phyloP scores from a whole-genome alignment of 371 early-diverging fungal genomes.

The Mortierella sp. region DNA sequence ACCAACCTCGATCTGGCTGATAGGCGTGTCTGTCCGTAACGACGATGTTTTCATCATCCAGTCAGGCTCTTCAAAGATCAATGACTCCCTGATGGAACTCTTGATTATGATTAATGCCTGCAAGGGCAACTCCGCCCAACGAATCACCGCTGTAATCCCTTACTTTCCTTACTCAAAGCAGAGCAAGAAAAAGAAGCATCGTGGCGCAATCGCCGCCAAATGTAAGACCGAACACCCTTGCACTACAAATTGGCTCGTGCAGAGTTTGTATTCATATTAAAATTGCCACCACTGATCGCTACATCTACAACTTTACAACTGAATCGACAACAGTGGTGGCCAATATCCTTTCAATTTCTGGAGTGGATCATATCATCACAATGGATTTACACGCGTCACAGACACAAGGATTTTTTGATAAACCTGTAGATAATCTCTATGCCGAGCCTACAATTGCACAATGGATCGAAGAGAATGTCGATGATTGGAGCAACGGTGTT shows the following conservation, averaged over 20 bases:
- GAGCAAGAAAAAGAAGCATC: slow-evolving; percentile 93
- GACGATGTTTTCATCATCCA: slow-evolving; percentile 98
- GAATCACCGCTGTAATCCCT: slow-evolving; percentile 92
- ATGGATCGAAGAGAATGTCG: slow-evolving; percentile 87
- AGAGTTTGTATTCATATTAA: too few species aligned
- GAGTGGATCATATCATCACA: slow-evolving; percentile 95
- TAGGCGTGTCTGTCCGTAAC: slow-evolving; percentile 93
- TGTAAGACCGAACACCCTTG: slow-evolving; percentile 74
- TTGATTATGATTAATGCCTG: slow-evolving; percentile 97
- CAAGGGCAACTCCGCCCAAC: slow-evolving; percentile 88
- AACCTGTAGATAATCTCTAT: slow-evolving; percentile 95
- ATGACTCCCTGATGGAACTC: slow-evolving; percentile 97
- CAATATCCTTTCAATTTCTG: slow-evolving; percentile 39
- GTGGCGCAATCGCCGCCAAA: slow-evolving; percentile 96
- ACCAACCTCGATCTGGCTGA: neutral
- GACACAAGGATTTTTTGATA: slow-evolving; percentile 97
- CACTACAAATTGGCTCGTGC: neutral
- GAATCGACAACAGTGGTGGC: neutral
- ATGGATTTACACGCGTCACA: slow-evolving; percentile 97
- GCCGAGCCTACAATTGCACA: slow-evolving; percentile 88
- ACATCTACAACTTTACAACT: too few species aligned
- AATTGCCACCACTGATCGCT: too few species aligned
- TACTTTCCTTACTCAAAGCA: slow-evolving; percentile 83
- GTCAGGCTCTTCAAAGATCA: slow-evolving; percentile 88
- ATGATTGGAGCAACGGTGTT: slow-evolving; percentile 82